Evolutionary conservation across 805 yeast genomes (phyloP).

Genomic region (Kodamaea kaohsiungensis): DNA sequence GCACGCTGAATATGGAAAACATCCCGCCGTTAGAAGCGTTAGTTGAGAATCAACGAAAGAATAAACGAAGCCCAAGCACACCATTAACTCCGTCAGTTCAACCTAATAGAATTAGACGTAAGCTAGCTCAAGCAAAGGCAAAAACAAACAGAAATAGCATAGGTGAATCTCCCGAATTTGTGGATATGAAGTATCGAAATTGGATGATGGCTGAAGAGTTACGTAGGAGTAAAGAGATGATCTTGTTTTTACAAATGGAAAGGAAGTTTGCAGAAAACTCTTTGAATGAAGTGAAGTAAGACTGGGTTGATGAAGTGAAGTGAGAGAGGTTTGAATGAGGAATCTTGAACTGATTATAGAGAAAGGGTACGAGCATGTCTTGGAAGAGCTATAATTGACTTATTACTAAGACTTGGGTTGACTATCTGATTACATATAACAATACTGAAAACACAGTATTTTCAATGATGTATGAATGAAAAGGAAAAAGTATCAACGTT

Average conservation of each 20-base stretch:
- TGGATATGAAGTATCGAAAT: slow-evolving; percentile 28
- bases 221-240: slow-evolving; percentile 22
- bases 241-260: slow-evolving; percentile 34
- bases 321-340: no score
- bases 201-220: slow-evolving; percentile 32
- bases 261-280: slow-evolving; percentile 16
- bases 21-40: slow-evolving; percentile 6
- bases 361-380: no score
- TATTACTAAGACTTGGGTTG: no score
- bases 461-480: no score
- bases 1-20: background rate
- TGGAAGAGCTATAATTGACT: no score
- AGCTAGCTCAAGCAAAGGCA: slow-evolving; percentile 4
- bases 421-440: no score
- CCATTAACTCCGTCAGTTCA: slow-evolving; percentile 34
- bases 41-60: slow-evolving; percentile 1
- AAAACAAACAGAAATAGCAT: slow-evolving; percentile 3
- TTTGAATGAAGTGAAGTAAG: background rate
- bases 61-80: slow-evolving; percentile 37
- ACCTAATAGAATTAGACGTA: slow-evolving; percentile 19
- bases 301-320: background rate
- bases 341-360: no score
- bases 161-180: slow-evolving; percentile 15
- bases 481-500: no score
- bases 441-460: no score